Conservation (phyloP, 441 rosid genomes). For the Populus hybrid region DNA sequence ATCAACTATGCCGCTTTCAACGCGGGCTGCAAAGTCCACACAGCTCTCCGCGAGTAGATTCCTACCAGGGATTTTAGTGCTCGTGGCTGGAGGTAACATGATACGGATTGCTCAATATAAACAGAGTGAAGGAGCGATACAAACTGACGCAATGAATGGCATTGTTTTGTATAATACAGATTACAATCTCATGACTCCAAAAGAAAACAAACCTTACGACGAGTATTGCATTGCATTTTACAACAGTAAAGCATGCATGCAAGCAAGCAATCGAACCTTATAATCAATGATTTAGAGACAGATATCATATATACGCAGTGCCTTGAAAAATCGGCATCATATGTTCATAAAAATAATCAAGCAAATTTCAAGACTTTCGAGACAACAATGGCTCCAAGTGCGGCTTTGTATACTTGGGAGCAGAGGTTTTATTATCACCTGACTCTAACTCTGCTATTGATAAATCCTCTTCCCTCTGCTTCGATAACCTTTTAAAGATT, state of each 20-base stretch:
- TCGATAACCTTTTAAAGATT: slow-evolving; percentile 45
- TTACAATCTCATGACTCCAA: too few relatives aligned
- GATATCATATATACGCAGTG: background rate
- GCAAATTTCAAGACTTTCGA: slow-evolving; percentile 31
- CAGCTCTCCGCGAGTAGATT: background rate
- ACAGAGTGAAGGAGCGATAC: background rate
- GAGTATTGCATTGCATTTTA: background rate
- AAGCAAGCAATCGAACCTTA: slow-evolving; percentile 13
- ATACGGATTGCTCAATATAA: background rate
- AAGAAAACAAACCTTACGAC: background rate
- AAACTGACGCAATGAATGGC: background rate
- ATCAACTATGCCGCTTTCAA: background rate
- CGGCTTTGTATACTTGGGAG: background rate
- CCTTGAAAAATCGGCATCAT: slow-evolving; percentile 25
- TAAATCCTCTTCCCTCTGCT: background rate
- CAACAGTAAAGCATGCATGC: slow-evolving; percentile 12
- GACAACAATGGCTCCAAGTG: slow-evolving; percentile 26
- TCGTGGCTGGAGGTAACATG: background rate
- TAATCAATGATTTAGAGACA: background rate
- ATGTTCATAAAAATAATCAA: slow-evolving; percentile 1
- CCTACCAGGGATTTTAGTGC: background rate
- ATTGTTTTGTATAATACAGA: background rate
- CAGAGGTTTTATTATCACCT: background rate
- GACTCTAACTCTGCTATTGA: background rate
- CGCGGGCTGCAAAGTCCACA: background rate